Base-by-base conservation (phyloP, 305 asterid genomes). In the Fraxinus velutina region DNA sequence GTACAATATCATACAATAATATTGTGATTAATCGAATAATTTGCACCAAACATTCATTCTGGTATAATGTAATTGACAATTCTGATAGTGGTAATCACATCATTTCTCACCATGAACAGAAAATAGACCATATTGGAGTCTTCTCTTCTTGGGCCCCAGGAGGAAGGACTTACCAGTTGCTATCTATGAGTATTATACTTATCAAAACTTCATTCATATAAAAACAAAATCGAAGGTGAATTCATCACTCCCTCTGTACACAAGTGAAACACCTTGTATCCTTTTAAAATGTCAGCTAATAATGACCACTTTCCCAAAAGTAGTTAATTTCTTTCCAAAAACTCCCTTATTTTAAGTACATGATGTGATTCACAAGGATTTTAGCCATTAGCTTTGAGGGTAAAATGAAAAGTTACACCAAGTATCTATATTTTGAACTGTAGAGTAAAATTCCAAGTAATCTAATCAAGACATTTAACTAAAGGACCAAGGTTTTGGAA, bases 61-160 rank as follows among this genome's bases (percentile, higher is more conserved):
- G 71, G 32, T 32, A 62, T 32, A 62, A 42, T 66, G 70, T 44
- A 73, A 78, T 71, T 77, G 73, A 83, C 39, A 80, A 42, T 80
- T 52, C 19, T 34, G 74, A 44, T 39, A 73, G 5, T 27, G 60
- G 71, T 75, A 79, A 76, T 22, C 50, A 57, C 36, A 57, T 75
- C 33, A 70, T 81, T 70, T 76, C 77, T 78, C 5, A 42, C 76
- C 68, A 81, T n/a, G 71, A 36, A 37, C 75, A 78, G 44, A 70
- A 21, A 37, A 74, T 32, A 27, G 30, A 80, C 71, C 71, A 19
- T 6, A 22, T 7, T 62, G 6, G 24, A 9, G 27, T 55, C 66
- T 55, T 60, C 70, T 21, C 22, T 62, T 22, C 71, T 62, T 3
- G 55, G 55, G 27, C 66, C 24, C 8, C 66, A n/a, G 24, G 29